Evolutionary conservation across 345 rosid genomes (phyloP), one percentile per base, ranked within the genome.

Genomic region (Gynandropsis gynandra): DNA sequence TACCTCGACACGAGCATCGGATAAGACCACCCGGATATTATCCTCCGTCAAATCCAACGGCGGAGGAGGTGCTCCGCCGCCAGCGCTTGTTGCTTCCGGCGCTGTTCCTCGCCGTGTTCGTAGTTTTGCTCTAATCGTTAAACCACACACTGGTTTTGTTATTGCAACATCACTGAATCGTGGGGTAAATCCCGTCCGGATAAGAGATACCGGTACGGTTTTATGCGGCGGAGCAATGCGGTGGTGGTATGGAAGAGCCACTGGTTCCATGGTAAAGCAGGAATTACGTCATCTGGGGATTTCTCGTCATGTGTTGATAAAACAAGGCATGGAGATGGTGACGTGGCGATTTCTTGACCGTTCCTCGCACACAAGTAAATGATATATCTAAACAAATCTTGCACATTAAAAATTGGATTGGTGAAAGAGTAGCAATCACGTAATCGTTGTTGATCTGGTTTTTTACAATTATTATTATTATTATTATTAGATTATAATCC

Each of bases 11-110:
- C 83, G 77, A 40, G 95, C 92, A 50, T 90, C 96, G 8, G 74
- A 71, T 40, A 90, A 50, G 60, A 82, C 95, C 45, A 68, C 65
- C 58, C 57, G 59, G 56, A 87, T 63, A 46, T 90, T 90, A 9
- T 84, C 96, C 74, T 90, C 96, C 0, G 96, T 87, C 65, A 90
- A 73, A 65, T 90, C 98, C 39, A 90, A 70, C 2, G 84, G 90
- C 8, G 82, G 87, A 40, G 62, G 70, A 7, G 87, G 74, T 50
- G 58, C 69, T 69, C 93, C 86, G 11, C 64, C 70, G 13, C 62
- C 64, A 8, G 80, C 68, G 17, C 82, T 73, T 17, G 73, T 62
- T 31, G 74, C 78, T 52, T 45, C 21, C 17, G 32, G 52, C 16
- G 50, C 38, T 50, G 62, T 45, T 52, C 50, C 15, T 57, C 58